A percentile compares a stretch with the other conserved stretches of the same genome.
These are phyloP conservation scores for Kandelia obovata DNA, from an alignment of 345 rosid species.

Conservation along the genomic window DNA sequence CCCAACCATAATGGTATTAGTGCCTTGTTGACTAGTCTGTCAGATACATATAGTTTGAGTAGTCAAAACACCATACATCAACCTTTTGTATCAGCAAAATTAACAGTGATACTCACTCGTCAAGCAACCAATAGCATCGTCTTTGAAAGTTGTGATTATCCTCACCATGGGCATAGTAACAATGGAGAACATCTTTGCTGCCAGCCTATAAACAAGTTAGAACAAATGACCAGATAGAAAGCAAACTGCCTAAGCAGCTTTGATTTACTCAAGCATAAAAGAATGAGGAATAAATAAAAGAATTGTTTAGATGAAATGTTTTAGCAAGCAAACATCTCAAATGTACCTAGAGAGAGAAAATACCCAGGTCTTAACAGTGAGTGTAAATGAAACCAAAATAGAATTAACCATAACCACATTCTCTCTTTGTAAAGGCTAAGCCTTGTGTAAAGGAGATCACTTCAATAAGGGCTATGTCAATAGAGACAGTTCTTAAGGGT, in stretches of 20 bases:
- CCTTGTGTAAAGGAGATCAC: neutral
- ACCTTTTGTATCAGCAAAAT: slow-evolving; percentile 11
- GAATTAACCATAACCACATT: neutral
- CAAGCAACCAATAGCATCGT: slow-evolving; percentile 95
- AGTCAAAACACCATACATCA: neutral
- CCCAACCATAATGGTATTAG: neutral
- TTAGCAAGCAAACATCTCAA: neutral
- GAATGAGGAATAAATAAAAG: neutral
- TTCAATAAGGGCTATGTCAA: neutral
- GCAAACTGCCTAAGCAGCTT: neutral
- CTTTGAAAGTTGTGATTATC: slow-evolving; percentile 77
- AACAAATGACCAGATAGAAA: neutral
- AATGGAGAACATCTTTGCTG: slow-evolving; percentile 83
- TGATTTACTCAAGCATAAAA: neutral
- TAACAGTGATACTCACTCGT: slow-evolving; percentile 49
- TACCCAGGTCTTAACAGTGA: neutral
- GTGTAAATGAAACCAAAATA: neutral
- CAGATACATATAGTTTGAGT: slow-evolving; percentile 2
- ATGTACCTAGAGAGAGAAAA: neutral
- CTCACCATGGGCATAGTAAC: slow-evolving; percentile 97
- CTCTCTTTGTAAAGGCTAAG: neutral
- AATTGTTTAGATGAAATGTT: neutral
- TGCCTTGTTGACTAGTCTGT: neutral
- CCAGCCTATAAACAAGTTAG: slow-evolving; percentile 49
- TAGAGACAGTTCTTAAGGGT: too few relatives aligned